Percentiles rank a stretch among this genome's conserved stretches.
Evolutionary conservation across 2,329 filamentous ascomycete genomes (phyloP).

Genomic region (Fusarium sp.): DNA sequence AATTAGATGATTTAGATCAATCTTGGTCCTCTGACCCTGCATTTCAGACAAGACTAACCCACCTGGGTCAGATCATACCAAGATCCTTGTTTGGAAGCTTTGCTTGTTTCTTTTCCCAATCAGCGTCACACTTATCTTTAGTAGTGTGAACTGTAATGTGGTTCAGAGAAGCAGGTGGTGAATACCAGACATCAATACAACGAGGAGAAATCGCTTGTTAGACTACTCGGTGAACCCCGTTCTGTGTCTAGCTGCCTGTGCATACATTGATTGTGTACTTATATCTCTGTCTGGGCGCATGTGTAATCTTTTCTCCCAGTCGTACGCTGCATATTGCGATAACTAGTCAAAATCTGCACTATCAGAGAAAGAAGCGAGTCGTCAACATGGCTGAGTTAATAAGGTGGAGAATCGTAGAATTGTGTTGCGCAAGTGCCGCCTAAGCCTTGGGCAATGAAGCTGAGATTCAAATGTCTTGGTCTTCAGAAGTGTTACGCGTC

Average conservation of each 20-base stretch:
- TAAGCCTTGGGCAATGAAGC: conserved; percentile 19
- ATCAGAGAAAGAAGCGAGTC: conserved; percentile 1
- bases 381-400: conserved; percentile 26
- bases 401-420: conserved; percentile 21
- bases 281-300: background rate
- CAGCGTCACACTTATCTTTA: conserved; percentile 33
- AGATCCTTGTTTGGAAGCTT: conserved; percentile 21
- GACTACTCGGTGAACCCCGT: background rate
- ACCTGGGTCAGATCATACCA: background rate
- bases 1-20: conserved; percentile 2
- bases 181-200: background rate
- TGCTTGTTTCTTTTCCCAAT: background rate
- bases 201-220: background rate
- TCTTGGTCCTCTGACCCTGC: conserved; percentile 7
- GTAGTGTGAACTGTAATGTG: conserved; percentile 18
- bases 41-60: conserved; percentile 5
- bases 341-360: conserved; percentile 21
- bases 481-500: conserved; percentile 14
- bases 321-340: conserved; percentile 17
- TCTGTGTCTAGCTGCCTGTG: background rate
- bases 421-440: conserved; percentile 31
- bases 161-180: background rate
- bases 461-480: conserved; percentile 9
- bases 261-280: background rate
- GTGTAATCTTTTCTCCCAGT: background rate